Percentiles rank a stretch among this genome's conserved stretches.
Evolutionary conservation across 306 rosid species (phyloP).

Genomic region (Hippophae gyantsensis): DNA sequence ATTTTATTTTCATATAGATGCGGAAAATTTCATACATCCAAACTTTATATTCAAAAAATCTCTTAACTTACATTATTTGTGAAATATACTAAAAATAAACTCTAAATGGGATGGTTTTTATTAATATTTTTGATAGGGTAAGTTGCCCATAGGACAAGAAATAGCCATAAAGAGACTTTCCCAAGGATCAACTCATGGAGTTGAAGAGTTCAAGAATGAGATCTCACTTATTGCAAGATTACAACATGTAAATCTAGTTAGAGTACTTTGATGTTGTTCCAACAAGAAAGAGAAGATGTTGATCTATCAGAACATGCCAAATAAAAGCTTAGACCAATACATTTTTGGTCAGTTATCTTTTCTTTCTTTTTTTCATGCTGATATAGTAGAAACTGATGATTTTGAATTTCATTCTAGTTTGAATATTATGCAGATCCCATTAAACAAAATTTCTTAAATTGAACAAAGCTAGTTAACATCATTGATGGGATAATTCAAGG

Average conservation of each 20-base stretch:
- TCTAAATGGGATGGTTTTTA: too few species aligned
- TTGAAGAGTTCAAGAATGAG: constrained; percentile 43
- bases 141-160: constrained; percentile 20
- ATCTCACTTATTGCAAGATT: constrained; percentile 35
- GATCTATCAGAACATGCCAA: constrained; percentile 42
- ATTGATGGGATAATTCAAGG: constrained; percentile 66
- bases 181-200: constrained; percentile 35
- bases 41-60: too few species aligned
- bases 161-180: constrained; percentile 43
- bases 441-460: constrained; percentile 28
- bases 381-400: not conserved
- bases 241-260: constrained; percentile 40
- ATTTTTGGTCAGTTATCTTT: constrained; percentile 23
- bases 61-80: too few species aligned
- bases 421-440: constrained; percentile 33
- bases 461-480: constrained; percentile 40
- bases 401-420: not conserved
- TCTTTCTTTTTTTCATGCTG: too few species aligned
- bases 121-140: constrained; percentile 6
- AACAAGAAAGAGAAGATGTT: constrained; percentile 31
- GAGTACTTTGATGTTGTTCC: constrained; percentile 32
- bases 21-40: too few species aligned
- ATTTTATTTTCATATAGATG: too few species aligned
- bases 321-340: constrained; percentile 33
- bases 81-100: too few species aligned